A percentile compares a stretch with the other conserved stretches of the same genome.
Conservation (phyloP, 2,329 filamentous ascomycete genomes). For the Dryadomyces sulphureus region DNA sequence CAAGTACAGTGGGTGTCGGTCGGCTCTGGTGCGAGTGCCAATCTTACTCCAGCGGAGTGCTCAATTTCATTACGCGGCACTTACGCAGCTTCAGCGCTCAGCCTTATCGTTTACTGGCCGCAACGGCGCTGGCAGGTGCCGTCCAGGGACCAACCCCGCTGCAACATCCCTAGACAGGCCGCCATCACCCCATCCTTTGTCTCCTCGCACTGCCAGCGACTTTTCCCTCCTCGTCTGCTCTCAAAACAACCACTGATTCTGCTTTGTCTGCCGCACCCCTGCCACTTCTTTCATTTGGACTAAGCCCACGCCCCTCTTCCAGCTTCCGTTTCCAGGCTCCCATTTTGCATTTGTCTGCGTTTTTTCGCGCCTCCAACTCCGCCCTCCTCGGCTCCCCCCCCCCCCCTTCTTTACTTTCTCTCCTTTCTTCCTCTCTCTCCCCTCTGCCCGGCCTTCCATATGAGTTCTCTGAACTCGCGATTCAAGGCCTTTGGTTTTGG, state of each 20-base stretch:
- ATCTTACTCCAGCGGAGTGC: too few relatives aligned
- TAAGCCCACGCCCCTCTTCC: not conserved
- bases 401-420: not conserved
- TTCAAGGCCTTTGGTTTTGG: slow-evolving; percentile 70
- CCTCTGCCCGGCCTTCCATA: slow-evolving; percentile 29
- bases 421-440: slow-evolving; percentile 14
- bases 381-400: not conserved
- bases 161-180: too few relatives aligned
- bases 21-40: too few relatives aligned
- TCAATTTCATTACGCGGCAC: too few relatives aligned
- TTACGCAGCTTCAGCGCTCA: too few relatives aligned
- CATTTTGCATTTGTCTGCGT: slow-evolving; percentile 6
- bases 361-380: slow-evolving; percentile 13
- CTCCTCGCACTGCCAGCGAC: not conserved
- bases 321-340: not conserved
- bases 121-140: too few relatives aligned
- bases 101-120: too few relatives aligned
- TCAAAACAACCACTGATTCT: too few relatives aligned
- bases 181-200: not conserved
- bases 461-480: slow-evolving; percentile 69
- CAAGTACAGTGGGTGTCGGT: too few relatives aligned
- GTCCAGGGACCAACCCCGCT: not conserved
- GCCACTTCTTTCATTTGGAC: too few relatives aligned
- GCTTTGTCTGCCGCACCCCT: too few relatives aligned
- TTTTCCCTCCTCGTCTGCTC: not conserved